Evolutionary conservation across 2,329 filamentous ascomycete species (phyloP).

Genomic region (Colletotrichum endophyticum): DNA sequence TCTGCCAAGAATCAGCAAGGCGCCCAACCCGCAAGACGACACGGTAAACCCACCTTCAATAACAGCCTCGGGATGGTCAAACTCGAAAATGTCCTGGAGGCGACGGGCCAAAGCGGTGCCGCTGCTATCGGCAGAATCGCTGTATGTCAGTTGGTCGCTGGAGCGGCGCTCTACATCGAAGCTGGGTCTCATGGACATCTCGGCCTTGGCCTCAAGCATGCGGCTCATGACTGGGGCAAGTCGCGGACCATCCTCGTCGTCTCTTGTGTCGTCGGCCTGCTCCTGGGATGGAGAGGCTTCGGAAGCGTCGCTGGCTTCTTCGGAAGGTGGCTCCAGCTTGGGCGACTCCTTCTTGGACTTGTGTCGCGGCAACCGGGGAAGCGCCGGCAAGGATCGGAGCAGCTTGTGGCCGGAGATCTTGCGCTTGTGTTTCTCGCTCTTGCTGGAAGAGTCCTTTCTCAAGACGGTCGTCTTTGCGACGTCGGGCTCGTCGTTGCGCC

Average conservation of each 20-base stretch:
- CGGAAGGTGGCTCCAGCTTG: conserved; percentile 39
- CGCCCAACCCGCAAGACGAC: not conserved
- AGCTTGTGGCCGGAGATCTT: conserved; percentile 63
- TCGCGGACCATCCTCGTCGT: conserved; percentile 43
- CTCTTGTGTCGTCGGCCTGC: conserved; percentile 13
- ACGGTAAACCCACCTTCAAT: conserved; percentile 66
- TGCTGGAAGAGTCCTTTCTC: conserved; percentile 34
- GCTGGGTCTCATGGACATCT: conserved; percentile 63
- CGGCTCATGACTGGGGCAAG: conserved; percentile 77
- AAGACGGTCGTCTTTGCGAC: conserved; percentile 35
- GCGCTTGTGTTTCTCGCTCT: conserved; percentile 54
- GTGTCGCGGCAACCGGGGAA: conserved; percentile 50
- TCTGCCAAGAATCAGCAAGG: conserved; percentile 53
- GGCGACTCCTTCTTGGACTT: conserved; percentile 50
- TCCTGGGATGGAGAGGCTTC: conserved; percentile 20
- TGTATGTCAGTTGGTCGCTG: conserved; percentile 39
- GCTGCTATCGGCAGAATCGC: conserved; percentile 36
- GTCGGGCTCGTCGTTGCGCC: conserved; percentile 31
- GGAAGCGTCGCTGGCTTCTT: conserved; percentile 33
- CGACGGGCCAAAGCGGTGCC: conserved; percentile 70
- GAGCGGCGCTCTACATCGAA: conserved; percentile 58
- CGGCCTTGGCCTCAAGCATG: conserved; percentile 75
- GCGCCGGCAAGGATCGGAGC: conserved; percentile 67
- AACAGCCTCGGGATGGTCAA: conserved; percentile 82
- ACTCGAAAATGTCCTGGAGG: conserved; percentile 85